A percentile compares a stretch with the other conserved stretches of the same genome.
Evolutionary conservation across 345 rosid genomes (phyloP).

Genomic region (Angophora floribunda): DNA sequence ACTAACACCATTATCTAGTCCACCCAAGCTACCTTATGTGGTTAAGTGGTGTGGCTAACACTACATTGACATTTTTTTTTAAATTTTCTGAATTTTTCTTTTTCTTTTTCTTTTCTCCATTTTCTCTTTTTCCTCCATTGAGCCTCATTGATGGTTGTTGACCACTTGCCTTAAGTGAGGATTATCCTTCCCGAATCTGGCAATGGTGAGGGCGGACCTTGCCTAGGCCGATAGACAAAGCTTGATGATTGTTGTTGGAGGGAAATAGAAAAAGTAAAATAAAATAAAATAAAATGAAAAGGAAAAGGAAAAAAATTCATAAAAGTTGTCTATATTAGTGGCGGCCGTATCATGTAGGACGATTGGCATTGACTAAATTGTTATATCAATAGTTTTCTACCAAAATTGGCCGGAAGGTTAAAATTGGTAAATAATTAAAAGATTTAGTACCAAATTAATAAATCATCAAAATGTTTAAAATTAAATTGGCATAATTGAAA

Average conservation of each 20-base stretch:
- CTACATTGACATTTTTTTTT: background rate
- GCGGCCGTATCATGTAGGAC: fast-evolving
- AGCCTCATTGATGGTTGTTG: background rate
- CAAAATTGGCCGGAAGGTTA: background rate
- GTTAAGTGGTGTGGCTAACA: fast-evolving
- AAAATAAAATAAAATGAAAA: no score
- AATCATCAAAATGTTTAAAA: background rate
- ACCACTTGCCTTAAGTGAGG: background rate
- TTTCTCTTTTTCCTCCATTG: background rate
- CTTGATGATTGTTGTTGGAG: background rate
- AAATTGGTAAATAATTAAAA: background rate
- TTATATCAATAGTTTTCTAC: no score
- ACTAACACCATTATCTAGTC: no score
- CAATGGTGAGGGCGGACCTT: background rate
- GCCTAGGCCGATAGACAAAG: fast-evolving
- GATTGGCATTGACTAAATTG: fast-evolving
- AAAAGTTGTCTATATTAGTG: background rate
- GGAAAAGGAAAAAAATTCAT: fast-evolving
- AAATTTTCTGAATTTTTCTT: no score
- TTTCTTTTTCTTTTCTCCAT: background rate
- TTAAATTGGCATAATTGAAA: no score
- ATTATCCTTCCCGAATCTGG: background rate
- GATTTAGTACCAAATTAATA: no score
- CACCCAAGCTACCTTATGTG: background rate
- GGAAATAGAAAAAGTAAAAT: no score